Percentiles rank a stretch among this genome's conserved stretches.
Evolutionary conservation across 495 filamentous ascomycete genomes (phyloP).

Genomic region (Aspergillus incahuasiensis): DNA sequence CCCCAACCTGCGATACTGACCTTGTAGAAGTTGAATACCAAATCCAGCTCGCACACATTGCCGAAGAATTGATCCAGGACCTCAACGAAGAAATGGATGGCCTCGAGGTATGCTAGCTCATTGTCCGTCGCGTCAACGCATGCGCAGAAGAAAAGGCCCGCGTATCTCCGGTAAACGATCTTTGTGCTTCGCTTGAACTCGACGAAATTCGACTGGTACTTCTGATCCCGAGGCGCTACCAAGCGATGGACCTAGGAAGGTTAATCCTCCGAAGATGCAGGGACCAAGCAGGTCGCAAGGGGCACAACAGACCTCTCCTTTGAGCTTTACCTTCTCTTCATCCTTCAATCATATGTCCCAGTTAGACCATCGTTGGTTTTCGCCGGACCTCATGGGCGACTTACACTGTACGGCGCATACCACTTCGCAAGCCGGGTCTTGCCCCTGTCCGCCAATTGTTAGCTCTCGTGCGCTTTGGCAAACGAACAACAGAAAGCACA

Average conservation of each 20-base stretch:
- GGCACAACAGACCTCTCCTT: slow-evolving; percentile 63
- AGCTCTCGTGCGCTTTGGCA: background rate
- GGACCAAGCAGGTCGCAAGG: background rate
- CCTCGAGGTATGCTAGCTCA: slow-evolving; percentile 93
- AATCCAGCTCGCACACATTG: slow-evolving; percentile 97
- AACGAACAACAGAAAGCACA: slow-evolving; percentile 5
- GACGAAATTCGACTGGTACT: slow-evolving; percentile 99
- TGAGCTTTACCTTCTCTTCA: slow-evolving; percentile 94
- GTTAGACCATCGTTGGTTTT: background rate
- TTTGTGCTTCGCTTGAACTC: slow-evolving; percentile 79
- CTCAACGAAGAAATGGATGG: slow-evolving; percentile 99
- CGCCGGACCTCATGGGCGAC: slow-evolving; percentile 17
- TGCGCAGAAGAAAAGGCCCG: slow-evolving; percentile 96
- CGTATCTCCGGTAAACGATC: slow-evolving; percentile 94
- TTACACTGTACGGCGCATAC: slow-evolving; percentile 90
- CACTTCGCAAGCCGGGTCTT: slow-evolving; percentile 98
- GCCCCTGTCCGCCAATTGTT: slow-evolving; percentile 55
- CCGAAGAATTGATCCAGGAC: slow-evolving; percentile 98
- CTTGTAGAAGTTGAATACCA: slow-evolving; percentile 98
- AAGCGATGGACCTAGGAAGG: slow-evolving; percentile 79
- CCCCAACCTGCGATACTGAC: slow-evolving; percentile 33
- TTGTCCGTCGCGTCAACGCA: slow-evolving; percentile 99
- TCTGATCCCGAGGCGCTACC: slow-evolving; percentile 94
- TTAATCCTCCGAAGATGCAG: slow-evolving; percentile 5
- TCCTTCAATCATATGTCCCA: slow-evolving; percentile 47